Evolutionary conservation across 441 rosid genomes (phyloP), one percentile per base, ranked within the genome.

Genomic region (Cnidoscolus chayamansa): DNA sequence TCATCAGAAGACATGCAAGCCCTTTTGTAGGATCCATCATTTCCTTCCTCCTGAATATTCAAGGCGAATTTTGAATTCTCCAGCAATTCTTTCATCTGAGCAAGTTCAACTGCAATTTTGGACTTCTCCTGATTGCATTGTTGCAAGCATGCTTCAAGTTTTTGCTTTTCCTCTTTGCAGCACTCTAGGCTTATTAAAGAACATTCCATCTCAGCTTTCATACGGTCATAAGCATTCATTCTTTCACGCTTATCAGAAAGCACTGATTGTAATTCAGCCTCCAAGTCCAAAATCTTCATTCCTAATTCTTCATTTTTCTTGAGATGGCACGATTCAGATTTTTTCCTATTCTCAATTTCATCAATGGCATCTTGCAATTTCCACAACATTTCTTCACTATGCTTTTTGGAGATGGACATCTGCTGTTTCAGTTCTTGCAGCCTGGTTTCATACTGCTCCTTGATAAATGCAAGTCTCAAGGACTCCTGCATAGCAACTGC

Each of bases 121-220:
- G 74, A 76, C 70, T 82, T 96, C 75, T 86, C 96, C 78, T 87
- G 87, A 1, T 78, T 77, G 82, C 90, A 87, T 72, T 91, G 88
- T 63, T 78, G 84, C 77, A 93, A 76, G 72, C 78, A 80, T 75
- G 81, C 86, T 88, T 96, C 93, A 76, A 96, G 90, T 70, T 80
- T 90, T 72, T 88, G 80, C 71, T 96, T 93, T 81, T 96, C 99
- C 87, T 91, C 98, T 84, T 88, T 91, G 59, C 99, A 96, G 84
- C 99, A 96, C 74, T 93, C 97, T 1, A 93, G 97, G 84, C 98
- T 96, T 78, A 96, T 87, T 65, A 88, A 84, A 71, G 98, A 83
- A 81, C 99, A 96, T 74, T 96, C 99, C 81, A 91, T 74, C 79
- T 96, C 98, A 72, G 98, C 97, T 83, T 93, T 96, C 94, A 89